Evolutionary conservation across 2,329 filamentous ascomycete genomes (phyloP).

Genomic region (Lojkania enalia): DNA sequence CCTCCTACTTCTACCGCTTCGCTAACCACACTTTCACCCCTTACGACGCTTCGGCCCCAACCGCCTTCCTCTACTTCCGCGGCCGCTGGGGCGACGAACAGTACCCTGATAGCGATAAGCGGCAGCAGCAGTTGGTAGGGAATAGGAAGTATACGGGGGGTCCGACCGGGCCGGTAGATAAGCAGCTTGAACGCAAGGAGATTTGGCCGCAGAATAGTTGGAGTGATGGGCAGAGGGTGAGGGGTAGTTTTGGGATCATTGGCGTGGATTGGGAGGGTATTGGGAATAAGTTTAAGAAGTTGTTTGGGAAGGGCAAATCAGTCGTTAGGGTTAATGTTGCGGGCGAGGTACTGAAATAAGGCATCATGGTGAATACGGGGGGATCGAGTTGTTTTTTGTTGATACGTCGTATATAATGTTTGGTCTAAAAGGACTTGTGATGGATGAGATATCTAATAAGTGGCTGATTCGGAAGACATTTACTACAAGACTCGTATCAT

Average conservation of each 20-base stretch:
- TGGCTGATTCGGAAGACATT: too few relatives aligned
- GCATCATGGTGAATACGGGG: too few relatives aligned
- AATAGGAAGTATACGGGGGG: slow-evolving; percentile 56
- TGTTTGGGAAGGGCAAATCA: slow-evolving; percentile 10
- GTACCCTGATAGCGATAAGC: slow-evolving; percentile 51
- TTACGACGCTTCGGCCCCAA: slow-evolving; percentile 47
- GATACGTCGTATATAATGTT: too few relatives aligned
- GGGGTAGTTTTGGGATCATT: too few relatives aligned
- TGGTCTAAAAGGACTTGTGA: too few relatives aligned
- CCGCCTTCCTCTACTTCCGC: slow-evolving; percentile 58
- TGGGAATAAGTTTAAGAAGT: slow-evolving; percentile 4
- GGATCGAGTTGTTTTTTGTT: too few relatives aligned
- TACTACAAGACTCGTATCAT: too few relatives aligned
- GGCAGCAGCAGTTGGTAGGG: slow-evolving; percentile 46
- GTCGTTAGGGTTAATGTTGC: too few relatives aligned
- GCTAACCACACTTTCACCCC: slow-evolving; percentile 40
- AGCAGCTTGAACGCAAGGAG: slow-evolving; percentile 19
- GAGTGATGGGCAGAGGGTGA: slow-evolving; percentile 16
- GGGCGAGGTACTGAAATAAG: too few relatives aligned
- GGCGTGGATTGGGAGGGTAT: slow-evolving; percentile 8
- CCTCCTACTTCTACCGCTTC: slow-evolving; percentile 61
- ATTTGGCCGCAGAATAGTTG: slow-evolving; percentile 22
- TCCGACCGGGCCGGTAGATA: slow-evolving; percentile 59
- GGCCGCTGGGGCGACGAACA: slow-evolving; percentile 65
- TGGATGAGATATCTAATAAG: too few relatives aligned